Conservation (phyloP, 192 early-diverging fungal genomes). For the Coemansia sp. region DNA sequence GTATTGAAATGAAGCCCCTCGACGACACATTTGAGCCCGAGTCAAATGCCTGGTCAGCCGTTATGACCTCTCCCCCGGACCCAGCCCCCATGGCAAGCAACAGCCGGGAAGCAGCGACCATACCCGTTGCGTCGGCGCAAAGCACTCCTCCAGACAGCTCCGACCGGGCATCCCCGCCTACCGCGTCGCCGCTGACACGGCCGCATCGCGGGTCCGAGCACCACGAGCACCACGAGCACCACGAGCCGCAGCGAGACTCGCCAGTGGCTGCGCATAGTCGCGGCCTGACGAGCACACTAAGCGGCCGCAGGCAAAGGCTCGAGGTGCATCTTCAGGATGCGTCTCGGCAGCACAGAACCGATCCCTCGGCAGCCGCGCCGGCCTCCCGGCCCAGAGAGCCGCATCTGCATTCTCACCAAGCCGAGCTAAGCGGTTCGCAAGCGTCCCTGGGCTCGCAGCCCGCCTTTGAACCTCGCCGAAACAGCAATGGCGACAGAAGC, state of each 20-base stretch:
- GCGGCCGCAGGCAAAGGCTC: slow-evolving; percentile 35
- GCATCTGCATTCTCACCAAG: not conserved
- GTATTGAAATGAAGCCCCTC: not conserved
- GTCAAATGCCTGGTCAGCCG: slow-evolving; percentile 43
- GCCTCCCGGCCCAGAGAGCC: too few relatives aligned
- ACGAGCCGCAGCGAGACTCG: not conserved
- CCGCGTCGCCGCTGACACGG: not conserved
- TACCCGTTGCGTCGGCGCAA: slow-evolving; percentile 2
- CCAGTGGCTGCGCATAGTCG: slow-evolving; percentile 22
- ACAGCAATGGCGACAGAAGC: slow-evolving; percentile 3
- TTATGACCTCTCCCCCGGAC: slow-evolving; percentile 16
- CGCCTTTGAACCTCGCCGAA: not conserved
- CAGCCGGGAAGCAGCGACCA: not conserved
- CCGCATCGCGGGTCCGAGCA: too few relatives aligned
- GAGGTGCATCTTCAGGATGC: slow-evolving; percentile 18
- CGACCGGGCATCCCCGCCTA: not conserved
- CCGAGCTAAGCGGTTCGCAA: not conserved
- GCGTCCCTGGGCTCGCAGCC: not conserved
- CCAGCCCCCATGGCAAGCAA: not conserved
- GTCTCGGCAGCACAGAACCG: not conserved
- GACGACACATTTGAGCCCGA: slow-evolving; percentile 9
- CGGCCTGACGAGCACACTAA: slow-evolving; percentile 44
- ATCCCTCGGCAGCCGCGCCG: too few relatives aligned
- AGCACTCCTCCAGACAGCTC: not conserved
- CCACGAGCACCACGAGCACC: not conserved